Evolutionary conservation across 2,329 filamentous ascomycete species (phyloP).

Genomic region (Aspergillus felis): DNA sequence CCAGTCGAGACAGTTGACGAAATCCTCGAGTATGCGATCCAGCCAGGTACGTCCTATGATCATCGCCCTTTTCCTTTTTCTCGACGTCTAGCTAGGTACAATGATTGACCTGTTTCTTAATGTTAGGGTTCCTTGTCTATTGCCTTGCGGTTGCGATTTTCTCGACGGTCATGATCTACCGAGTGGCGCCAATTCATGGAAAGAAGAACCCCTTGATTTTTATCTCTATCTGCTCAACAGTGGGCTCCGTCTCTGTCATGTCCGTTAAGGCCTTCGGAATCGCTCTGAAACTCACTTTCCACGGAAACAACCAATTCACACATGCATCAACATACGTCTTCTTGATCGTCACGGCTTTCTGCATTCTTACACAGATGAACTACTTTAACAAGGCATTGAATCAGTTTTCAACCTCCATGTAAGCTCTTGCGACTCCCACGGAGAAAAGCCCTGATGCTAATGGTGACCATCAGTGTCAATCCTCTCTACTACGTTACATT

Average conservation of each 20-base stretch:
- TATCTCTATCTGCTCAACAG: constrained; percentile 95
- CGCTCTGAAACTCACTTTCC: constrained; percentile 89
- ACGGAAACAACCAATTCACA: constrained; percentile 89
- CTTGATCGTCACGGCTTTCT: constrained; percentile 85
- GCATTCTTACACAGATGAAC: constrained; percentile 99
- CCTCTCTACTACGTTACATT: constrained; percentile 97
- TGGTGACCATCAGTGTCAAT: constrained; percentile 64
- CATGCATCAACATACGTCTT: constrained; percentile 97
- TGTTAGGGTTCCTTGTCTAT: constrained; percentile 81
- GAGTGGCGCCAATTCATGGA: constrained; percentile 80
- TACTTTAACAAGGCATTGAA: constrained; percentile 99
- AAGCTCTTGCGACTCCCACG: constrained; percentile 39
- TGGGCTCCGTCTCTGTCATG: constrained; percentile 98
- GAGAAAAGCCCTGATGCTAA: constrained; percentile 21
- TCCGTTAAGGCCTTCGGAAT: constrained; percentile 98
- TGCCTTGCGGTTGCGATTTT: constrained; percentile 75
- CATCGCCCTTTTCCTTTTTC: not conserved
- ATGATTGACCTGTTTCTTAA: constrained; percentile 3
- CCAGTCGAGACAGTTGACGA: constrained; percentile 88
- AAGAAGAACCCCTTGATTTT: constrained; percentile 96
- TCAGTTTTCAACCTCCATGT: constrained; percentile 97
- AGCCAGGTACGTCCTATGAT: constrained; percentile 64
- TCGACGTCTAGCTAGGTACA: not conserved
- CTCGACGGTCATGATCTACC: constrained; percentile 93
- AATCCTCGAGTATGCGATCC: constrained; percentile 84